Conservation (phyloP, 352 stramenopile genomes). For the Globisporangium ultimum region DNA sequence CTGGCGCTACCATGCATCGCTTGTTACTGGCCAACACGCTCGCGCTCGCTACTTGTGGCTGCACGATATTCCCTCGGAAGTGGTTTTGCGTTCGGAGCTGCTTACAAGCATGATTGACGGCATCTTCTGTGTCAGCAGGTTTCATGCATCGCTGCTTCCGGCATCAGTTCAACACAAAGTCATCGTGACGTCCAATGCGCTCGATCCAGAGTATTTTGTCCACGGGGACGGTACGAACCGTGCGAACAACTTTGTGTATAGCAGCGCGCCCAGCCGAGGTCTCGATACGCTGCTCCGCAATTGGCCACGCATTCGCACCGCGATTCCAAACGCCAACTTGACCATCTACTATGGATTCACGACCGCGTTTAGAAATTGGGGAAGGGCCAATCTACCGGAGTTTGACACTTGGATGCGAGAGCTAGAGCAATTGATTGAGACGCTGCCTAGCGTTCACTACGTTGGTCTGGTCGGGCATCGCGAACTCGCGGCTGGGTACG, state of each 20-base stretch:
- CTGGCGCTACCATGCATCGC: conserved; percentile 88
- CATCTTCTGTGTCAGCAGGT: conserved; percentile 82
- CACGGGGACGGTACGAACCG: conserved; percentile 57
- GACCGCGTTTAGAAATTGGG: conserved; percentile 70
- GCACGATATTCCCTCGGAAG: conserved; percentile 62
- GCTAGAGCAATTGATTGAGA: conserved; percentile 33
- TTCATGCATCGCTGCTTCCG: conserved; percentile 65
- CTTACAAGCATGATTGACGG: conserved; percentile 43
- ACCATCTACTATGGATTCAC: conserved; percentile 90
- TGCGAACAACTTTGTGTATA: conserved; percentile 79
- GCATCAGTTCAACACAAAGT: conserved; percentile 36
- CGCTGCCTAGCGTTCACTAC: conserved; percentile 55
- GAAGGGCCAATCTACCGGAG: conserved; percentile 24
- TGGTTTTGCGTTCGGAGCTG: conserved; percentile 31
- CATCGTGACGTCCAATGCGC: conserved; percentile 65
- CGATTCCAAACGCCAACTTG: conserved; percentile 56
- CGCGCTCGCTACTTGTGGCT: conserved; percentile 71
- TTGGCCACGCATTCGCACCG: conserved; percentile 70
- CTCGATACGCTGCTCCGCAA: conserved; percentile 55
- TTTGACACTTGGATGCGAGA: conserved; percentile 63
- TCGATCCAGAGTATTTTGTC: conserved; percentile 65
- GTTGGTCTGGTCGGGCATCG: conserved; percentile 79
- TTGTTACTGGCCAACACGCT: conserved; percentile 42
- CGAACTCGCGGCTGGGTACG: conserved; percentile 64
- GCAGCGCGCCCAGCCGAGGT: conserved; percentile 77